Evolutionary conservation across 345 rosid species (phyloP), one percentile per base, ranked within the genome.

Genomic region (Salix dunnii): DNA sequence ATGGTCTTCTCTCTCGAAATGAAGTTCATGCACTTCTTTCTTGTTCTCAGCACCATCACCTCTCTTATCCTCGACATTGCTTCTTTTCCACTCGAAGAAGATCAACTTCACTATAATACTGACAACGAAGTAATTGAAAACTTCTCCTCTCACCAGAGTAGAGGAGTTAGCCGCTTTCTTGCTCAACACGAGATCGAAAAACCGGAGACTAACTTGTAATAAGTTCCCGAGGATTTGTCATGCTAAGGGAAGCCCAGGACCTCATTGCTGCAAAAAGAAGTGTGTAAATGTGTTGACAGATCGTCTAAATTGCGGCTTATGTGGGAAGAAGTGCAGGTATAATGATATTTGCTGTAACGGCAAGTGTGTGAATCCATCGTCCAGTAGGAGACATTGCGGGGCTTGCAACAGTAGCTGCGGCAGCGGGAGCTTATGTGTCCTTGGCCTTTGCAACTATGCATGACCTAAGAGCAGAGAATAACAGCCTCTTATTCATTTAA

Each of bases 251-350:
- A 82, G 86, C 62, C 86, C 78, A 25, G 82, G 87, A 48, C 77
- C 82, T 9, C 13, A 75, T 21, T 86, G 87, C 63, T 84, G 87
- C 77, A 75, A 69, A 68, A 81, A 82, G 70, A 86, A 74, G 77
- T 76, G 89, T 43, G 88, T 86, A 0, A 62, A 84, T 48, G 25
- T 69, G 38, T 51, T n/a, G 1, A 71, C 11, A 7, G 85, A 86
- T 38, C 68, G 79, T 7, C 46, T 53, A 5, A 86, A 88, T 27
- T 85, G 89, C 21, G 88, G 88, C 2, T 74, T 48, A 30, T 85
- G 88, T 8, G 86, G 89, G 11, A 74, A 77, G 58, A 86, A 80
- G 79, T 88, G 88, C 76, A 86, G 72, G 66, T 84, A 79, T 79
- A 75, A 40, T n/a, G 80, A 82, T 71, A 74, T 70, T 3, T 88